Conservation (phyloP, 225 moss, liverwort and hornwort genomes). For the Lunularia cruciata region DNA sequence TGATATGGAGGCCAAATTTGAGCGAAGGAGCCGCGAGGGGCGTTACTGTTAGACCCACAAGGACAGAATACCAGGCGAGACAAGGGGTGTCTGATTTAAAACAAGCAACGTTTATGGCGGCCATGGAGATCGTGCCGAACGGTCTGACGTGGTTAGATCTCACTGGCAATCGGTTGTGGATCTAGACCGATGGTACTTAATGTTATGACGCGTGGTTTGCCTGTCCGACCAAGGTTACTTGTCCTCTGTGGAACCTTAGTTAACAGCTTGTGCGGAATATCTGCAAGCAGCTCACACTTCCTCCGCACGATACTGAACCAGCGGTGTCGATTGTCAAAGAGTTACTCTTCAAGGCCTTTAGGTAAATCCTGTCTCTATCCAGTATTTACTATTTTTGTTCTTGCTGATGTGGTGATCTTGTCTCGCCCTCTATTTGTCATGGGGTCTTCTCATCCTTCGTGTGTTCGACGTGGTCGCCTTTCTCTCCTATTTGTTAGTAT, state of each 20-base stretch:
- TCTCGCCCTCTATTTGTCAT: too few species aligned
- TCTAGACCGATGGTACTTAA: not conserved
- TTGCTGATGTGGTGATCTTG: too few species aligned
- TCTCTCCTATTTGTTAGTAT: too few species aligned
- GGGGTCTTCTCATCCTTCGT: too few species aligned
- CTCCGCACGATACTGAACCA: not conserved
- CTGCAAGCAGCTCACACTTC: not conserved
- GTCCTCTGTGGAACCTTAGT: not conserved
- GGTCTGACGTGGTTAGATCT: not conserved
- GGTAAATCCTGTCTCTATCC: constrained; percentile 54
- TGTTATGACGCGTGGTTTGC: not conserved
- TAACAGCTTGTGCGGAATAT: not conserved
- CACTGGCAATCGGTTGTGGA: not conserved
- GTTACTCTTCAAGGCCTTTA: not conserved
- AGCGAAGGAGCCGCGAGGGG: too few species aligned
- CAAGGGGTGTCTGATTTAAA: not conserved
- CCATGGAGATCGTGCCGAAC: not conserved
- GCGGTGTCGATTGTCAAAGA: not conserved
- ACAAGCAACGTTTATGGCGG: constrained; percentile 4
- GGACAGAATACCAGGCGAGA: constrained; percentile 14
- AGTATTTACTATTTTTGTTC: not conserved
- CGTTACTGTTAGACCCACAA: constrained; percentile 3
- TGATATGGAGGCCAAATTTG: too few species aligned
- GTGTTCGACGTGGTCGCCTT: too few species aligned
- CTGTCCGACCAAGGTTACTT: not conserved